Evolutionary conservation across 2,329 filamentous ascomycete species (phyloP).

Genomic region (Paracoccidioides lutzii): DNA sequence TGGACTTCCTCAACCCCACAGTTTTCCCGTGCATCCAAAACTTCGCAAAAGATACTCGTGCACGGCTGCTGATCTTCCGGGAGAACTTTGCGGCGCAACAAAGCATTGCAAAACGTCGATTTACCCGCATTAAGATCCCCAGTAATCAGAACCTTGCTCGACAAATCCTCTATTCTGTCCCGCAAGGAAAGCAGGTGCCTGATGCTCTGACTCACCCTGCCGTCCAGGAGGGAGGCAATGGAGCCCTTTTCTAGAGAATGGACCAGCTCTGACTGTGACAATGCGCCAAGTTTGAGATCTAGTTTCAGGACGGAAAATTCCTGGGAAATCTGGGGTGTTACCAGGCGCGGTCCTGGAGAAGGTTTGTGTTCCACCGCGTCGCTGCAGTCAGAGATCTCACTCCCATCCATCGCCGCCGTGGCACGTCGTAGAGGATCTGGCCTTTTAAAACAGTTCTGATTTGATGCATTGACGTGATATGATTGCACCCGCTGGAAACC

Average conservation of each 20-base stretch:
- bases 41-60: constrained; percentile 96
- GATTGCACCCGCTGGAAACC: constrained; percentile 17
- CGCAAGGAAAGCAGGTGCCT: constrained; percentile 76
- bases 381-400: constrained; percentile 57
- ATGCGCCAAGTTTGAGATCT: constrained; percentile 75
- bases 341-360: constrained; percentile 61
- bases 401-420: constrained; percentile 55
- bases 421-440: constrained; percentile 52
- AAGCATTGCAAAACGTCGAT: constrained; percentile 97
- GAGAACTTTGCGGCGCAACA: constrained; percentile 78
- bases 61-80: constrained; percentile 97
- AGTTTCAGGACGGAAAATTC: constrained; percentile 94
- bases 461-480: constrained; percentile 22
- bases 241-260: constrained; percentile 89
- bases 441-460: constrained; percentile 21
- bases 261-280: constrained; percentile 81
- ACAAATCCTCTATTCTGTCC: constrained; percentile 91
- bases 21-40: constrained; percentile 84
- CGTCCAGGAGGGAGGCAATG: constrained; percentile 79
- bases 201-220: constrained; percentile 87
- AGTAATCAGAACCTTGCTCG: constrained; percentile 91
- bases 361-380: constrained; percentile 50
- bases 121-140: constrained; percentile 96
- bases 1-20: constrained; percentile 88
- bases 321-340: constrained; percentile 84